Conservation (phyloP, 306 rosid species). For the Dryas octopetala region DNA sequence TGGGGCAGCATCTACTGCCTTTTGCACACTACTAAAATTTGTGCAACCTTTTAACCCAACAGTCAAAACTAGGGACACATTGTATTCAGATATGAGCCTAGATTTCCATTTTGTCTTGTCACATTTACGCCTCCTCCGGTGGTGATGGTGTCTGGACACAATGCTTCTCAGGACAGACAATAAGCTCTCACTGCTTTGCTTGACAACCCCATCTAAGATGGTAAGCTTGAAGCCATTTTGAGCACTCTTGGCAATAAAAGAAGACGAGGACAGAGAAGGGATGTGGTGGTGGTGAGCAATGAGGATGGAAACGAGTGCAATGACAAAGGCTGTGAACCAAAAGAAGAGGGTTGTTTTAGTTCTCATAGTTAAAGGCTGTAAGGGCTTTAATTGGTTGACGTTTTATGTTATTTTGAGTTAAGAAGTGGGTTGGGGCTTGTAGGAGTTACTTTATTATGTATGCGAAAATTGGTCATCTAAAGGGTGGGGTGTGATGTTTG, state of each 20-base stretch:
- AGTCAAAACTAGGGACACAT: slow-evolving; percentile 51
- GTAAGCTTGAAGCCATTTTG: slow-evolving; percentile 22
- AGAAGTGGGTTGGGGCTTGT: slow-evolving; percentile 25
- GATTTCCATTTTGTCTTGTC: slow-evolving; percentile 46
- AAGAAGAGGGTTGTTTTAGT: slow-evolving; percentile 44
- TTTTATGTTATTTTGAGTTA: slow-evolving; percentile 18
- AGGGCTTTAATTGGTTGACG: slow-evolving; percentile 6
- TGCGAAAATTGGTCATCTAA: slow-evolving; percentile 18
- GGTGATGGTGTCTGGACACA: slow-evolving; percentile 28
- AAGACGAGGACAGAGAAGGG: slow-evolving; percentile 23
- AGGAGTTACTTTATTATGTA: slow-evolving; percentile 21
- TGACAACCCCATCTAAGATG: slow-evolving; percentile 27
- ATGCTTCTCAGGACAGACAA: slow-evolving; percentile 38
- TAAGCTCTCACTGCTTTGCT: slow-evolving; percentile 43
- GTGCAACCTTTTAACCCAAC: slow-evolving; percentile 60
- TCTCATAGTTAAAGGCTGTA: slow-evolving; percentile 37
- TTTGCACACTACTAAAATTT: slow-evolving; percentile 67
- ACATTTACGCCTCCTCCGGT: slow-evolving; percentile 35
- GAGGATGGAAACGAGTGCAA: slow-evolving; percentile 42
- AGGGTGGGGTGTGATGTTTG: slow-evolving; percentile 26
- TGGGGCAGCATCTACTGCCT: slow-evolving; percentile 74
- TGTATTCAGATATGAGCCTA: slow-evolving; percentile 37
- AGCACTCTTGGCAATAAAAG: slow-evolving; percentile 13
- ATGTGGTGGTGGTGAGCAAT: slow-evolving; percentile 21
- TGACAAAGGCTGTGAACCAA: slow-evolving; percentile 45